phyloP scores from a whole-genome alignment of 1,284 basidiomycete genomes.

The Malassezia equina region DNA sequence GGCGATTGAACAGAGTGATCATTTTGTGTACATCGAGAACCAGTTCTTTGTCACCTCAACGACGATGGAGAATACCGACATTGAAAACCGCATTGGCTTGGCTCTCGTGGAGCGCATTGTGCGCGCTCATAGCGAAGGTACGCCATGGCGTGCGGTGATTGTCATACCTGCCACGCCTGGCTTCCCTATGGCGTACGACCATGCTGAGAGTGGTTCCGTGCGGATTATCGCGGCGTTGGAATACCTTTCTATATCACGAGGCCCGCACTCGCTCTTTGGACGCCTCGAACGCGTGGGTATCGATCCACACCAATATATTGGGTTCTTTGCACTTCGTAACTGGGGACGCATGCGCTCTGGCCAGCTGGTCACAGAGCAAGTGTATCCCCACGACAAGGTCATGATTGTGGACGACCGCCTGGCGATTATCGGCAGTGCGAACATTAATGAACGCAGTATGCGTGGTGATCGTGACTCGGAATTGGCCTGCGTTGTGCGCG shows the following conservation, averaged over 20 bases:
- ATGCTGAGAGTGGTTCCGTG: constrained; percentile 79
- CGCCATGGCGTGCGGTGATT: constrained; percentile 82
- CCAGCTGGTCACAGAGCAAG: constrained; percentile 75
- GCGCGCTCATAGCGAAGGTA: constrained; percentile 69
- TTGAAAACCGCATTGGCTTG: constrained; percentile 91
- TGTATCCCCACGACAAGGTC: constrained; percentile 51
- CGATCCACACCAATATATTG: constrained; percentile 76
- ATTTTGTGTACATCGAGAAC: constrained; percentile 63
- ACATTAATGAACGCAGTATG: constrained; percentile 94
- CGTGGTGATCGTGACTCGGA: constrained; percentile 94
- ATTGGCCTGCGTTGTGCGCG: constrained; percentile 77
- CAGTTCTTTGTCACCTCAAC: constrained; percentile 99
- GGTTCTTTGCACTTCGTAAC: constrained; percentile 78
- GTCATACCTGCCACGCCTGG: constrained; percentile 86
- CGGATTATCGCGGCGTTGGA: constrained; percentile 47
- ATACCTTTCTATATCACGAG: constrained; percentile 79
- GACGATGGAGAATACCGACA: constrained; percentile 67
- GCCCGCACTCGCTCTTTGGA: constrained; percentile 83
- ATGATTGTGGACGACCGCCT: constrained; percentile 93
- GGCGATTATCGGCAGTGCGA: constrained; percentile 97
- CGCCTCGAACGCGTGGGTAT: constrained; percentile 78
- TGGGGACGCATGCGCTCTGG: constrained; percentile 87
- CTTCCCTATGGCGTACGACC: constrained; percentile 85
- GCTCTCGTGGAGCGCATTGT: constrained; percentile 86
- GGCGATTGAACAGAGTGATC: constrained; percentile 90